Evolutionary conservation across 2,329 filamentous ascomycete genomes (phyloP), one percentile per base, ranked within the genome.

Genomic region (Ophiocordyceps camponoti-floridani): DNA sequence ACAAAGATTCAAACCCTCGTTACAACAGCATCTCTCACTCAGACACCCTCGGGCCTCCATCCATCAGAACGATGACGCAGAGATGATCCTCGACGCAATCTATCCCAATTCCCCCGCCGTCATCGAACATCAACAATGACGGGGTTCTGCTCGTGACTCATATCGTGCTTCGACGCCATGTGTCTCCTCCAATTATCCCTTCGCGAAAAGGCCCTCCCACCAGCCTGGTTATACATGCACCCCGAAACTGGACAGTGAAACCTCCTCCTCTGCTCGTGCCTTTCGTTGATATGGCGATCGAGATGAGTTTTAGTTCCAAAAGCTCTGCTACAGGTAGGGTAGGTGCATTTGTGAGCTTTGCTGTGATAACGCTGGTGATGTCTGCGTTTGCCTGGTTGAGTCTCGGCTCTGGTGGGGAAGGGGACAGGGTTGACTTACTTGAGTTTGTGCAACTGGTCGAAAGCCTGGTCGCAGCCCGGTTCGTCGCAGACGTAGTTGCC

Each of bases 181-280:
- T 78, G 74, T 46, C 74, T 61, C 51, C 73, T 69, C 73, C 73
- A 77, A 56, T 78, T 77, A 52, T 77, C 74, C 53, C 77, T 78
- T 44, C 74, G 62, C 1, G 73, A 72, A 50, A 78, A 78, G 0
- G 69, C 71, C 49, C 74, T 76, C 45, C 73, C 71, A 9, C 73
- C 73, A 14, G 61, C 55, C 46, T 64, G 66, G n/a, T 72, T 76
- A 53, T 74, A 77, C 5, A 69, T 63, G 51, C 74, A 78, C 7
- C 65, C 66, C 2, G 61, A 62, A 4, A 73, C 64, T 0, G 66
- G 70, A 51, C 74, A 78, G 54, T 77, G 72, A 46, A 72, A 77
- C 47, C 73, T 73, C 55, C 71, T 72, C 47, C 68, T 72, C 60
- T 76, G 75, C 50, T 67, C 65, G 54, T 78, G 74, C 46, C 74